Conservation (phyloP, 1,284 basidiomycete genomes). For the Sanguinoderma infundibulare region DNA sequence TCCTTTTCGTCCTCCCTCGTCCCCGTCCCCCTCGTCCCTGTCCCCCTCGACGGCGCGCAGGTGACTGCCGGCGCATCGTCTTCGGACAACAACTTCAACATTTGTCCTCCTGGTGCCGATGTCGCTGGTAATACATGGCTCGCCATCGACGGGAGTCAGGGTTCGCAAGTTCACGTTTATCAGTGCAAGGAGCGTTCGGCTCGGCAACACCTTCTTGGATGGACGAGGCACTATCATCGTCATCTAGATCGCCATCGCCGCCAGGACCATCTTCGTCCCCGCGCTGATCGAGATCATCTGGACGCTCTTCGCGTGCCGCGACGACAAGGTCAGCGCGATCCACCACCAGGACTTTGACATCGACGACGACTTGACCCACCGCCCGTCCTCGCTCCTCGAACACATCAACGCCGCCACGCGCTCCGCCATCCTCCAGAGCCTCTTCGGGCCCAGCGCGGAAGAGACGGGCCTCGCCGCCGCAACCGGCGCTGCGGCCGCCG, state of each 20-base stretch:
- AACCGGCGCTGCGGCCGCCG: constrained; percentile 34
- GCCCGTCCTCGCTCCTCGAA: constrained; percentile 80
- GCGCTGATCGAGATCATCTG: constrained; percentile 89
- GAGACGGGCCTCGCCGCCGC: constrained; percentile 49
- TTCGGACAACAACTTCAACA: constrained; percentile 61
- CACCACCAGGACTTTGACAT: constrained; percentile 64
- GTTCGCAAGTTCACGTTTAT: constrained; percentile 69
- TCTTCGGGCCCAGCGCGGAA: constrained; percentile 52
- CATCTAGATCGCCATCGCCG: constrained; percentile 95
- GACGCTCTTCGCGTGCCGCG: constrained; percentile 83
- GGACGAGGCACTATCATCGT: constrained; percentile 91
- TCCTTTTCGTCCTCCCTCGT: constrained; percentile 91
- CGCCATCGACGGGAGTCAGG: no score
- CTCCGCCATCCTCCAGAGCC: constrained; percentile 69
- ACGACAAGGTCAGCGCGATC: constrained; percentile 65
- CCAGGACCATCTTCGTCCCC: constrained; percentile 92
- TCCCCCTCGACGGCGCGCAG: constrained; percentile 72
- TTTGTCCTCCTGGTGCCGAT: constrained; percentile 84
- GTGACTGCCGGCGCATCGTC: constrained; percentile 78
- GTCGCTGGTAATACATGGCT: constrained; percentile 88
- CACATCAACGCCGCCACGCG: constrained; percentile 89
- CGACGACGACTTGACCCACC: constrained; percentile 75
- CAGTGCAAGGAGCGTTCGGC: constrained; percentile 78
- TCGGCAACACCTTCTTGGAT: constrained; percentile 88
- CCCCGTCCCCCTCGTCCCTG: constrained; percentile 86